These are phyloP conservation scores for Phytopythium chamaehyphon DNA, from an alignment of 352 stramenopile species.

Conservation along the genomic window DNA sequence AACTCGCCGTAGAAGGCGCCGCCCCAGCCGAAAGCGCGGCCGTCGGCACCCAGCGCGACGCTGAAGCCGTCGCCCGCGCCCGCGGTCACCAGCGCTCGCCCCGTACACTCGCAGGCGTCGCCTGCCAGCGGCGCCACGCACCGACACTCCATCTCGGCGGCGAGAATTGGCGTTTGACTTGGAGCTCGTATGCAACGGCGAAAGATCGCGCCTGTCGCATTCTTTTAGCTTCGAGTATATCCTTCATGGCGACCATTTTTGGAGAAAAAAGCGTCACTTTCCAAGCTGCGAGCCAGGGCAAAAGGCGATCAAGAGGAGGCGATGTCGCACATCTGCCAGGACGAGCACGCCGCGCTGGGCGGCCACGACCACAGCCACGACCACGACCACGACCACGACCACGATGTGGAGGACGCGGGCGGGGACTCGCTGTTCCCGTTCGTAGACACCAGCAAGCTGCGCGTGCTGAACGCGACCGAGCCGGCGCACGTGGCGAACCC, in stretches of 20 bases:
- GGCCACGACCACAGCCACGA: slow-evolving; percentile 43
- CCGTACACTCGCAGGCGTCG: slow-evolving; percentile 19
- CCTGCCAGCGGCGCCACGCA: slow-evolving; percentile 13
- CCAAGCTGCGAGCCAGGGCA: neutral
- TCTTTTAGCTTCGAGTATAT: neutral
- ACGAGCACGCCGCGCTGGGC: slow-evolving; percentile 44
- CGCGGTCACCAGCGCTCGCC: slow-evolving; percentile 12
- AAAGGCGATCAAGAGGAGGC: slow-evolving; percentile 1
- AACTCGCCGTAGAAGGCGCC: slow-evolving; percentile 66
- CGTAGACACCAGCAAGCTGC: slow-evolving; percentile 86
- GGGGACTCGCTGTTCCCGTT: slow-evolving; percentile 80
- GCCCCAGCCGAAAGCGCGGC: slow-evolving; percentile 54
- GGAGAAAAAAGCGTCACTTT: too few species aligned
- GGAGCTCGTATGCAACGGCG: neutral
- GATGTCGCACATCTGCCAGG: slow-evolving; percentile 58
- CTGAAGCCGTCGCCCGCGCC: slow-evolving; percentile 61
- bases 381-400: slow-evolving; percentile 56
- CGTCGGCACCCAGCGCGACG: slow-evolving; percentile 24
- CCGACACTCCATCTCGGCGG: slow-evolving; percentile 16
- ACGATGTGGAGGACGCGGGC: slow-evolving; percentile 67
- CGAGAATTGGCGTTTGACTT: neutral
- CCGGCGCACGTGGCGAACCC: slow-evolving; percentile 54
- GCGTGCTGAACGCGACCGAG: slow-evolving; percentile 72
- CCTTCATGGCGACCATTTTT: too few species aligned
- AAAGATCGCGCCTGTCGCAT: slow-evolving; percentile 6